These are phyloP conservation scores for Globisporangium perplexum DNA, from an alignment of 352 stramenopile genomes.

Conservation along the genomic window DNA sequence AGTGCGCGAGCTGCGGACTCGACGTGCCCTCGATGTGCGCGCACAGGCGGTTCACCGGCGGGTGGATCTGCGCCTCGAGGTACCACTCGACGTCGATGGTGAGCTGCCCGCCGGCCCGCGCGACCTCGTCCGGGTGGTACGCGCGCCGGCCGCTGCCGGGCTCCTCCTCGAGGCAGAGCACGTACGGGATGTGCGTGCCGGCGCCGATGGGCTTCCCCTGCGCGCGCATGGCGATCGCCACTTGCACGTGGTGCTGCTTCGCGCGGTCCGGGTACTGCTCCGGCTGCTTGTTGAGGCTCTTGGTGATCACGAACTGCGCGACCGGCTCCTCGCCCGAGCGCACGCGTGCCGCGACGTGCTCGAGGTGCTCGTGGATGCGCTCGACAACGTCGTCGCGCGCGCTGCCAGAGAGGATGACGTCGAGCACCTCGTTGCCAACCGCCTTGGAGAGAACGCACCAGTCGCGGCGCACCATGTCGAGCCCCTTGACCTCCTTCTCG, in stretches of 20 bases:
- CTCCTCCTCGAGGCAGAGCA: conserved; percentile 92
- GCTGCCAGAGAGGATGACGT: conserved; percentile 96
- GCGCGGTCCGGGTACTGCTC: conserved; percentile 97
- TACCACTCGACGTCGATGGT: conserved; percentile 97
- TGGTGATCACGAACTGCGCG: conserved; percentile 99
- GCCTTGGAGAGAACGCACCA: conserved; percentile 99
- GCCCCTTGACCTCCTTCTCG: conserved; percentile 97
- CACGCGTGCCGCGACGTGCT: conserved; percentile 91
- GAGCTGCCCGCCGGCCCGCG: conserved; percentile 68
- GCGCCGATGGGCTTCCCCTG: conserved; percentile 95
- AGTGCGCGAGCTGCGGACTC: conserved; percentile 91
- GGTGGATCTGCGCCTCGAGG: conserved; percentile 94
- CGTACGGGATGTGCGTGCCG: conserved; percentile 98
- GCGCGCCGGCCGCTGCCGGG: conserved; percentile 60
- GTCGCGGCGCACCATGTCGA: conserved; percentile 97
- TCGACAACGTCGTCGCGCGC: conserved; percentile 94
- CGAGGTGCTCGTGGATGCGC: conserved; percentile 95
- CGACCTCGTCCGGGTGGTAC: conserved; percentile 87
- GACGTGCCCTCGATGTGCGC: conserved; percentile 98
- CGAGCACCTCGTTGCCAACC: conserved; percentile 94
- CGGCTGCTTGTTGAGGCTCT: conserved; percentile 98
- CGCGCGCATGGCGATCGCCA: conserved; percentile 94
- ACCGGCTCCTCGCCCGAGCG: conserved; percentile 92
- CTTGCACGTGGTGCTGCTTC: conserved; percentile 96
- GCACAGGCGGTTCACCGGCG: conserved; percentile 96